Conservation (phyloP, 768 basidiomycete genomes). For the Cystoderma amianthinum region DNA sequence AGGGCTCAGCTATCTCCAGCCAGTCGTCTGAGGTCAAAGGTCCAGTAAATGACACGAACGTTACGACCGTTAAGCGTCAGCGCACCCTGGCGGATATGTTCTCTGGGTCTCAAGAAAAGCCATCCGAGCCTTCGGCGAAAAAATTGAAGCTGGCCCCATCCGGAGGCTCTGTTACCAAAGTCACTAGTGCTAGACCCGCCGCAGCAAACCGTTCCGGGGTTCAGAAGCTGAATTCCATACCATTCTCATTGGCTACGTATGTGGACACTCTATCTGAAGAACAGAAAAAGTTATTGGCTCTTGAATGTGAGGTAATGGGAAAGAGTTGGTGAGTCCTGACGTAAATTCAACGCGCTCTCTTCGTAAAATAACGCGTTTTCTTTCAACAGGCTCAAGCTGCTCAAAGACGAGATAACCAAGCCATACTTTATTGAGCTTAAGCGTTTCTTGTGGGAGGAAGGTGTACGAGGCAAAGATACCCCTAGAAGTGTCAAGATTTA, state of each 20-base stretch:
- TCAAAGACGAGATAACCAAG: constrained; percentile 70
- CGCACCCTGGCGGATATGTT: constrained; percentile 65
- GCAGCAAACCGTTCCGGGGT: constrained; percentile 9
- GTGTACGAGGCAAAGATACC: constrained; percentile 47
- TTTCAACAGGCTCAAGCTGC: constrained; percentile 56
- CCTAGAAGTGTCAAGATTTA: constrained; percentile 53
- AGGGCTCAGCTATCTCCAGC: constrained; percentile 4
- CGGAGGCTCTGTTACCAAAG: constrained; percentile 10
- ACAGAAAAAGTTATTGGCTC: constrained; percentile 46
- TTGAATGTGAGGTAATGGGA: constrained; percentile 72
- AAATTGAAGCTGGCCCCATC: constrained; percentile 33
- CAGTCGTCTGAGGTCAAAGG: constrained; percentile 3
- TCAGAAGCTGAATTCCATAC: constrained; percentile 52
- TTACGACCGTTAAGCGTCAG: constrained; percentile 41
- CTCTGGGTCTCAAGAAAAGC: constrained; percentile 21
- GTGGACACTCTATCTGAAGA: constrained; percentile 48
- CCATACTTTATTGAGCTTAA: constrained; percentile 74
- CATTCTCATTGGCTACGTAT: constrained; percentile 56
- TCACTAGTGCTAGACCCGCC: constrained; percentile 7
- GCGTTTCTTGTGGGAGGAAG: constrained; percentile 59
- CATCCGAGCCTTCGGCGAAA: constrained; percentile 32
- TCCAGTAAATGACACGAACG: not conserved
- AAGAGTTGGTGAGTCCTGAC: constrained; percentile 54
- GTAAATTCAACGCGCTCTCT: not conserved
- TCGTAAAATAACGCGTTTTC: not conserved